Percentiles rank a stretch among this genome's conserved stretches.
These are phyloP conservation scores for Talaromyces ruber DNA, from an alignment of 495 filamentous ascomycete genomes.

Conservation along the genomic window DNA sequence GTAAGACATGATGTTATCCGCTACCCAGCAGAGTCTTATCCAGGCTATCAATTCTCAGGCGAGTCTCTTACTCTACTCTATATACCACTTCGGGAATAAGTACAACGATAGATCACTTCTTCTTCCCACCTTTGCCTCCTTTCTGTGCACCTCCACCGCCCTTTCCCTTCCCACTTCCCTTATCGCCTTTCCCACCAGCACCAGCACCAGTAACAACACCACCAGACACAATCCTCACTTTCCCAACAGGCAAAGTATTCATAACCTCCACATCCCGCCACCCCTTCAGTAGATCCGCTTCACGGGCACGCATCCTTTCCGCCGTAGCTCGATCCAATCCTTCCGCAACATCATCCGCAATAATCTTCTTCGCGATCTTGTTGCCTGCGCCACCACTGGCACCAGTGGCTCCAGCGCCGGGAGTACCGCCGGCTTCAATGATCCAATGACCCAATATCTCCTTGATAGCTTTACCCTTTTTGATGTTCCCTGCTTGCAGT, in stretches of 20 bases:
- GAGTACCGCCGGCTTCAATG: slow-evolving; percentile 25
- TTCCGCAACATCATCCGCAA: slow-evolving; percentile 29
- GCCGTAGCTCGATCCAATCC: slow-evolving; percentile 51
- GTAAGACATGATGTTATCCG: not conserved
- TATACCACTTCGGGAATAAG: not conserved
- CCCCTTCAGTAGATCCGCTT: slow-evolving; percentile 71
- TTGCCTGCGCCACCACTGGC: slow-evolving; percentile 34
- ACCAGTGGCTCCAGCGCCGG: slow-evolving; percentile 26
- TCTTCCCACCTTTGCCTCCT: slow-evolving; percentile 30
- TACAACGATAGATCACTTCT: slow-evolving; percentile 11
- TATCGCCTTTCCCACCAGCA: slow-evolving; percentile 30
- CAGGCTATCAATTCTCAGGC: too few species aligned
- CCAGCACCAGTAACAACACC: slow-evolving; percentile 37
- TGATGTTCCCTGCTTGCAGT: slow-evolving; percentile 78
- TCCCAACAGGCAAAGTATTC: slow-evolving; percentile 75
- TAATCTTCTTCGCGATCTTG: slow-evolving; percentile 16
- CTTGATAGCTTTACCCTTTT: slow-evolving; percentile 92
- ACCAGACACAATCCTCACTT: slow-evolving; percentile 69
- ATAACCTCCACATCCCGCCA: slow-evolving; percentile 77
- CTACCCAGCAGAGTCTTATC: not conserved
- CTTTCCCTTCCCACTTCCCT: slow-evolving; percentile 35
- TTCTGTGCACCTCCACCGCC: slow-evolving; percentile 34
- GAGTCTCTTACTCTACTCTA: not conserved
- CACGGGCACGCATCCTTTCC: slow-evolving; percentile 72
- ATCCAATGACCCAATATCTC: slow-evolving; percentile 76